Evolutionary conservation across 192 early-diverging fungal species (phyloP), one percentile per base, ranked within the genome.

Genomic region (Linnemannia zychae): DNA sequence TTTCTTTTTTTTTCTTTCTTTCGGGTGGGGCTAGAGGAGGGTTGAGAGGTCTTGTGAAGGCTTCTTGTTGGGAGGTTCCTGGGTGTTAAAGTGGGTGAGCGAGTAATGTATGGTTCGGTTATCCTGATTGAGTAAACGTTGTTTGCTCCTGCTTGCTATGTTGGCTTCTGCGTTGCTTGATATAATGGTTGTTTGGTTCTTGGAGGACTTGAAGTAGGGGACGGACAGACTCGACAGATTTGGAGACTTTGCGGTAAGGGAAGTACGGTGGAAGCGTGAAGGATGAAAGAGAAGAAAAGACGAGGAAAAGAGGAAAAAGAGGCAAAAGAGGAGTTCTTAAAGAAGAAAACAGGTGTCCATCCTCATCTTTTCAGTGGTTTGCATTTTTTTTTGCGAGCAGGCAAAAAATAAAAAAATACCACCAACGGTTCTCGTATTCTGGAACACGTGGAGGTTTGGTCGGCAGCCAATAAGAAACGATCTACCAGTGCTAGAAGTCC

Each of bases 341-440:
- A 63, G 31, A 63, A 63, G 57, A 63, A 63, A 63, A 63, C 11
- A 63, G 57, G 57, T 63, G 57, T 63, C 57, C 28, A 60, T 31
- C 53, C 24, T 31, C 31, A n/a, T 28, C 24, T 44, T 9, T 9
- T 44, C 40, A 44, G 24, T 63, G 53, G n/a, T 28, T 57, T 57
- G 48, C 48, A 31, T 44, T 44, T 3, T 9, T 44, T 44, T 44
- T 44, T 44, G 40, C 40, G 40, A 44, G 3, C 40, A 6, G 3
- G 9, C 40, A 44, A n/a, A n/a, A n/a, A n/a, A n/a, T n/a, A n/a
- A n/a, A n/a, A n/a, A n/a, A n/a, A n/a, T n/a, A 44, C 28, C 24
- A 13, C 57, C 57, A 63, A 63, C 57, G 57, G 57, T 63, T 63
- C 57, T 31, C 28, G 28, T 63, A 44, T 3, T 44, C 3, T 6